Evolutionary conservation across 441 rosid species (phyloP).

Genomic region (Macaranga tanarius): DNA sequence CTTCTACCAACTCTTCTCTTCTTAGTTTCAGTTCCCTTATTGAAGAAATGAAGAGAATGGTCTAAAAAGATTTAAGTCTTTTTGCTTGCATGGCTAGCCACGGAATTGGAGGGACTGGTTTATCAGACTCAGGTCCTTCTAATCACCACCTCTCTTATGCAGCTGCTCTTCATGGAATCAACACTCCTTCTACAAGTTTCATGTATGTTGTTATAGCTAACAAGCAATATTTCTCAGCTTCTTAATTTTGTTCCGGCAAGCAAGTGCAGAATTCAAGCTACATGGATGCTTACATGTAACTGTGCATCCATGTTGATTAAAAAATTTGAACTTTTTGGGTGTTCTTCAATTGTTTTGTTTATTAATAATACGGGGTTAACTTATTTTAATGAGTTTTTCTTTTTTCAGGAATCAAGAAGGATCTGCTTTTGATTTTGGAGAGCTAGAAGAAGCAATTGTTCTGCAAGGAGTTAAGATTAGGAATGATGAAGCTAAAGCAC

Average conservation of each 20-base stretch:
- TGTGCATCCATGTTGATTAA: neutral
- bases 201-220: slow-evolving; percentile 28
- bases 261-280: neutral
- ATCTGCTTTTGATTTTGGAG: slow-evolving; percentile 88
- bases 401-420: slow-evolving; percentile 69
- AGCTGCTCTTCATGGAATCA: slow-evolving; percentile 69
- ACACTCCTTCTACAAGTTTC: slow-evolving; percentile 49
- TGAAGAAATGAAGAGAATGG: slow-evolving; percentile 34
- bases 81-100: slow-evolving; percentile 78
- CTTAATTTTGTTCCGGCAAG: neutral
- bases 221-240: neutral
- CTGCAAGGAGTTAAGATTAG: slow-evolving; percentile 79
- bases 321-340: neutral
- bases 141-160: slow-evolving; percentile 68
- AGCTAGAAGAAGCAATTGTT: slow-evolving; percentile 93
- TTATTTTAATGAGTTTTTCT: slow-evolving; percentile 12
- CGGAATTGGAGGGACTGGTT: slow-evolving; percentile 68
- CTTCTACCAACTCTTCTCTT: neutral
- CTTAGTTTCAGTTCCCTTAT: slow-evolving; percentile 23
- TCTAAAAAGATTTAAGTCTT: slow-evolving; percentile 26
- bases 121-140: slow-evolving; percentile 65
- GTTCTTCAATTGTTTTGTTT: slow-evolving; percentile 1
- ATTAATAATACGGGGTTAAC: slow-evolving; percentile 12
- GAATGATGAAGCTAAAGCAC: slow-evolving; percentile 80
- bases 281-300: neutral